phyloP scores from a whole-genome alignment of 2,329 filamentous ascomycete species.

The Fonsecaea erecta region DNA sequence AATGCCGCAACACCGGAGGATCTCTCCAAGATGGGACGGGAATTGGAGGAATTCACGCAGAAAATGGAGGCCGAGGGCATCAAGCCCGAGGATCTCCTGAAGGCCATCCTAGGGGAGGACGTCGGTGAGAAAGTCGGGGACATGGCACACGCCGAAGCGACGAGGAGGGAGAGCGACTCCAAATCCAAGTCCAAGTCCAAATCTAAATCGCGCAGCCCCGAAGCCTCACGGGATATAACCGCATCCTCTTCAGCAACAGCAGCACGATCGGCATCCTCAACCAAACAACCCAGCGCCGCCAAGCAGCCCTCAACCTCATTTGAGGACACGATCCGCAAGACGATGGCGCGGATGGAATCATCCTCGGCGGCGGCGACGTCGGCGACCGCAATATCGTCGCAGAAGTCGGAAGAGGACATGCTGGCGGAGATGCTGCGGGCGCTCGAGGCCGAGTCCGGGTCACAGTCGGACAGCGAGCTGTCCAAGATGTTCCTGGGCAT shows the following conservation, averaged over 20 bases:
- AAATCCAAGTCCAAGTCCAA: conserved; percentile 24
- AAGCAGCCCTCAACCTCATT: conserved; percentile 58
- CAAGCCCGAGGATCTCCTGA: conserved; percentile 41
- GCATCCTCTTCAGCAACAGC: conserved; percentile 1
- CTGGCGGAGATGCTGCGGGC: conserved; percentile 91
- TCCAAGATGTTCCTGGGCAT: conserved; percentile 94
- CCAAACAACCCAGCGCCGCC: conserved; percentile 27
- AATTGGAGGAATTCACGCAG: conserved; percentile 41
- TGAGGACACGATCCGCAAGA: conserved; percentile 88
- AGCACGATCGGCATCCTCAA: neutral
- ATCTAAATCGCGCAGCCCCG: conserved; percentile 36
- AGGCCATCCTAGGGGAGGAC: conserved; percentile 41
- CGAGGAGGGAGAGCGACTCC: conserved; percentile 33
- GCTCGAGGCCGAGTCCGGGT: conserved; percentile 68
- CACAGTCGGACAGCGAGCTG: conserved; percentile 74
- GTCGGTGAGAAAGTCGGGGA: conserved; percentile 26
- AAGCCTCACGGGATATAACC: conserved; percentile 34
- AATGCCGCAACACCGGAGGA: conserved; percentile 33
- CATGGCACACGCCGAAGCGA: conserved; percentile 33
- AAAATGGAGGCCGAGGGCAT: conserved; percentile 41
- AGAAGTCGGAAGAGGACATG: conserved; percentile 71
- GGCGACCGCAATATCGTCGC: conserved; percentile 67
- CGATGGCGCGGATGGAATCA: conserved; percentile 91
- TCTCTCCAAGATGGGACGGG: conserved; percentile 36
- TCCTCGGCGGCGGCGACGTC: conserved; percentile 74